These are phyloP conservation scores for Mycena metata DNA, from an alignment of 768 basidiomycete species.

Conservation along the genomic window DNA sequence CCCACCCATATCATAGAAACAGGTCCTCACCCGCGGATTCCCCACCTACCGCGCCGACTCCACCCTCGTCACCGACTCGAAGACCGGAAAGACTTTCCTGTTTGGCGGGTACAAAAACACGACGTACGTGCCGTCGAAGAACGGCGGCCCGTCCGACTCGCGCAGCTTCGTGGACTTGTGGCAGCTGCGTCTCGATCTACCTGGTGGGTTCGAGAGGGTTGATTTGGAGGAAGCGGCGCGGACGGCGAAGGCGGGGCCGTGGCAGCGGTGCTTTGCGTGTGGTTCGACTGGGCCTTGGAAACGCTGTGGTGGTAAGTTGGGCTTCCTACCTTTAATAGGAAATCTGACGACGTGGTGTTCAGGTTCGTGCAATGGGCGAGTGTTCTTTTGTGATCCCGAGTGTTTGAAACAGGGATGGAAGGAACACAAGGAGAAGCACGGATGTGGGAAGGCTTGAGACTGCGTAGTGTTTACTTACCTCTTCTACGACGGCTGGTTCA, in stretches of 20 bases:
- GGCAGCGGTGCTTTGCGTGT: conserved; percentile 57
- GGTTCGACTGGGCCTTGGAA: conserved; percentile 53
- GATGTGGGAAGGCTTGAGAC: conserved; percentile 40
- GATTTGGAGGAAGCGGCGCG: conserved; percentile 51
- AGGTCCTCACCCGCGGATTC: conserved; percentile 57
- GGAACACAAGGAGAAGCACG: conserved; percentile 47
- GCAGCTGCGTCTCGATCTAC: conserved; percentile 53
- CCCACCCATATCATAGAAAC: conserved; percentile 46
- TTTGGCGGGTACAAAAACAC: conserved; percentile 59
- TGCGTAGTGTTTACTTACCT: no score
- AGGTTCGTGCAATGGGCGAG: conserved; percentile 46
- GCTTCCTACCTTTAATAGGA: background rate
- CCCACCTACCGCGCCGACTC: conserved; percentile 56
- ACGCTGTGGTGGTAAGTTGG: conserved; percentile 53
- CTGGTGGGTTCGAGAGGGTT: conserved; percentile 52
- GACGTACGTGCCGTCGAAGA: no score
- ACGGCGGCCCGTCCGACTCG: no score
- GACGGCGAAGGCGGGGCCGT: conserved; percentile 51
- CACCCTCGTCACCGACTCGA: conserved; percentile 50
- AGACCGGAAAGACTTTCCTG: conserved; percentile 53
- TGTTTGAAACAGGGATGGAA: conserved; percentile 50
- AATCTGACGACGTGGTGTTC: background rate
- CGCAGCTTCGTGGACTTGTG: conserved; percentile 55
- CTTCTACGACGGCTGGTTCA: no score
- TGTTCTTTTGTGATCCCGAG: conserved; percentile 46